Evolutionary conservation across 2,329 filamentous ascomycete genomes (phyloP).

Genomic region (Coleophoma eucalyptorum): DNA sequence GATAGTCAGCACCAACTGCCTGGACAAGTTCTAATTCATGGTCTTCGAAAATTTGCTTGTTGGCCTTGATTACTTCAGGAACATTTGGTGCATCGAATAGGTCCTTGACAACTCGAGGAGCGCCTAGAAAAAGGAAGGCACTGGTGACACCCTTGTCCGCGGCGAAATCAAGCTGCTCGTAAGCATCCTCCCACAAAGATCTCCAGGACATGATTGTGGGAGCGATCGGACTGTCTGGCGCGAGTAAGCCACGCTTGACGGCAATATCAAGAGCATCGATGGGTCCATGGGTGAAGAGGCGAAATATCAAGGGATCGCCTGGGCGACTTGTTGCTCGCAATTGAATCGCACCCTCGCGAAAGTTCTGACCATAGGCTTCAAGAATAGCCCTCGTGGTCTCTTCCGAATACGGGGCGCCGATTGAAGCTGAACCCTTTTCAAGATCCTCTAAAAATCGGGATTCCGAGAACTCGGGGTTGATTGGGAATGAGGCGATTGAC

Average conservation of each 20-base stretch:
- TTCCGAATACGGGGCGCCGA: not conserved
- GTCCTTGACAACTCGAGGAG: not conserved
- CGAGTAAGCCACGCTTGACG: not conserved
- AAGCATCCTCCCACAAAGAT: not conserved
- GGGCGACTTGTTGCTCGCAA: not conserved
- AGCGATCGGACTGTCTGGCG: not conserved
- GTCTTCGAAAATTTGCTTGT: not conserved
- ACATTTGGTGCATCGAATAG: not conserved
- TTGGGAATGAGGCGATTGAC: not conserved
- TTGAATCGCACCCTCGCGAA: not conserved
- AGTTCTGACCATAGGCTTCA: constrained; percentile 1
- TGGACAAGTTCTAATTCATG: not conserved
- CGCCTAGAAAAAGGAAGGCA: not conserved
- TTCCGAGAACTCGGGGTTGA: not conserved
- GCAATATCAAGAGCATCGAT: not conserved
- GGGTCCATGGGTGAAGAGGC: not conserved
- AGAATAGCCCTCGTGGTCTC: not conserved
- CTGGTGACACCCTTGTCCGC: not conserved
- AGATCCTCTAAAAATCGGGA: constrained; percentile 1
- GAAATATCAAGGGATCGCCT: not conserved
- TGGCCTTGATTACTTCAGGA: not conserved
- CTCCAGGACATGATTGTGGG: not conserved
- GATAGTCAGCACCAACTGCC: not conserved
- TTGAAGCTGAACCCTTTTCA: not conserved
- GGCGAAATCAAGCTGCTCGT: constrained; percentile 2